These are phyloP conservation scores for Pseudocercospora macadamiae DNA, from an alignment of 2,329 filamentous ascomycete genomes.

Conservation along the genomic window DNA sequence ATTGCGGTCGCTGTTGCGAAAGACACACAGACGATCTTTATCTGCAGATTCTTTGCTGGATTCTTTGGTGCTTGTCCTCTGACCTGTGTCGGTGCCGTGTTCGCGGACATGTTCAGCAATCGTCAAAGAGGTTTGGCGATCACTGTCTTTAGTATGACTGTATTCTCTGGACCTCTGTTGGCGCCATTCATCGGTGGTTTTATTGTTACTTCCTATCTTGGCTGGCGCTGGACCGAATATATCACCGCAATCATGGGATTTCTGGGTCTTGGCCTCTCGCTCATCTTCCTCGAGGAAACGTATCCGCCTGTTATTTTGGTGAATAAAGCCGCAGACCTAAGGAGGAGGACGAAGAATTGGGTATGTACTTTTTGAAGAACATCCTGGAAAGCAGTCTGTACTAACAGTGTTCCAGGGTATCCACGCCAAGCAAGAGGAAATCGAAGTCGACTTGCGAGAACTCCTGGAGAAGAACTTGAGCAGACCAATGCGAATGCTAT, in stretches of 20 bases:
- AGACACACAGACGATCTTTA: conserved; percentile 43
- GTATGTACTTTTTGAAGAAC: too few relatives aligned
- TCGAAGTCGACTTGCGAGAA: conserved; percentile 42
- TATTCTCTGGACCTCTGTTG: conserved; percentile 39
- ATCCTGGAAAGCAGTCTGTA: too few relatives aligned
- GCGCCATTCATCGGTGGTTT: conserved; percentile 40
- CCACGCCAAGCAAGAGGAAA: conserved; percentile 53
- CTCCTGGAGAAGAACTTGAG: conserved; percentile 41
- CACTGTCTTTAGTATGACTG: conserved; percentile 41
- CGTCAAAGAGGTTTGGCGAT: conserved; percentile 39
- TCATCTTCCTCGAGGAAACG: conserved; percentile 60
- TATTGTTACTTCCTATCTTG: conserved; percentile 37
- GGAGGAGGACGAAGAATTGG: conserved; percentile 61
- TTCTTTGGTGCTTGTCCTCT: conserved; percentile 45
- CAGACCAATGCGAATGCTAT: conserved; percentile 50
- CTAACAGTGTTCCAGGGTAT: too few relatives aligned
- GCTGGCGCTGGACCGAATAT: conserved; percentile 55
- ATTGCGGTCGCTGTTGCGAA: conserved; percentile 48
- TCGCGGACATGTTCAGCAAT: conserved; percentile 41
- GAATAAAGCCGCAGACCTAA: conserved; percentile 57
- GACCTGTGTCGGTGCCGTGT: conserved; percentile 55
- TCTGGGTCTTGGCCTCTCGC: conserved; percentile 49
- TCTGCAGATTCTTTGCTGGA: conserved; percentile 43
- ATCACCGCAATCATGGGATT: conserved; percentile 62
- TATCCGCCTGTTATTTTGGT: conserved; percentile 63